Percentiles rank a stretch among this genome's conserved stretches.
These are phyloP conservation scores for Colletotrichum cuscutae DNA, from an alignment of 2,329 filamentous ascomycete genomes.

Conservation along the genomic window DNA sequence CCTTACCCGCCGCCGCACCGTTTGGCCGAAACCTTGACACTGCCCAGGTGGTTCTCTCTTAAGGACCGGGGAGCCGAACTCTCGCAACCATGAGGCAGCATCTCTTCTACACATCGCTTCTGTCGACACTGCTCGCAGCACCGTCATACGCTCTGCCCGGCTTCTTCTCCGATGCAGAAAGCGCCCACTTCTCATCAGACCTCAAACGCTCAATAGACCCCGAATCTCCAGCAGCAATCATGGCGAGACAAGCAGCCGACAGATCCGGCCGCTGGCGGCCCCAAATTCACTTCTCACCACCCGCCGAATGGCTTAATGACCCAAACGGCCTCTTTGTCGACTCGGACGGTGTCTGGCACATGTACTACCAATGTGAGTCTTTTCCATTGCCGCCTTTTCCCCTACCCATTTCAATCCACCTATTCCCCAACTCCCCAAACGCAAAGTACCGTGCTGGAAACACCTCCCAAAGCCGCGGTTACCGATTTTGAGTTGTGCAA, in stretches of 20 bases:
- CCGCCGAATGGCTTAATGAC: conserved; percentile 67
- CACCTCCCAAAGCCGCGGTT: background rate
- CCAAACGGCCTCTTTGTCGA: conserved; percentile 73
- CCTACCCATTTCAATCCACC: background rate
- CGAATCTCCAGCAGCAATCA: conserved; percentile 2
- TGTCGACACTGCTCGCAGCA: conserved; percentile 26
- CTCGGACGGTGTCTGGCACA: conserved; percentile 66
- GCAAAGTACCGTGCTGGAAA: background rate
- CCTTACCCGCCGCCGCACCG: conserved; percentile 24
- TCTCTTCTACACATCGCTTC: conserved; percentile 28
- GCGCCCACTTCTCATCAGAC: conserved; percentile 4
- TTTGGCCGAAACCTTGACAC: conserved; percentile 28
- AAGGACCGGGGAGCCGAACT: conserved; percentile 31
- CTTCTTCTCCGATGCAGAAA: conserved; percentile 4
- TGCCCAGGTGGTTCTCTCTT: conserved; percentile 9
- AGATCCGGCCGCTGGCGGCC: conserved; percentile 50
- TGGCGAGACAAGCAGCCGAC: conserved; percentile 22
- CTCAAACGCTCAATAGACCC: conserved; percentile 18
- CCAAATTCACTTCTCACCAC: conserved; percentile 67
- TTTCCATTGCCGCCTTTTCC: background rate
- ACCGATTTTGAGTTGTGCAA: conserved; percentile 20
- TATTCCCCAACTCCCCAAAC: background rate
- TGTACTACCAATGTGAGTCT: conserved; percentile 70
- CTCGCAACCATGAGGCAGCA: conserved; percentile 18
- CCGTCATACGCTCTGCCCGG: conserved; percentile 14